Base-by-base conservation (phyloP, 2,329 filamentous ascomycete species). In the Sarocladiaceae sp. region DNA sequence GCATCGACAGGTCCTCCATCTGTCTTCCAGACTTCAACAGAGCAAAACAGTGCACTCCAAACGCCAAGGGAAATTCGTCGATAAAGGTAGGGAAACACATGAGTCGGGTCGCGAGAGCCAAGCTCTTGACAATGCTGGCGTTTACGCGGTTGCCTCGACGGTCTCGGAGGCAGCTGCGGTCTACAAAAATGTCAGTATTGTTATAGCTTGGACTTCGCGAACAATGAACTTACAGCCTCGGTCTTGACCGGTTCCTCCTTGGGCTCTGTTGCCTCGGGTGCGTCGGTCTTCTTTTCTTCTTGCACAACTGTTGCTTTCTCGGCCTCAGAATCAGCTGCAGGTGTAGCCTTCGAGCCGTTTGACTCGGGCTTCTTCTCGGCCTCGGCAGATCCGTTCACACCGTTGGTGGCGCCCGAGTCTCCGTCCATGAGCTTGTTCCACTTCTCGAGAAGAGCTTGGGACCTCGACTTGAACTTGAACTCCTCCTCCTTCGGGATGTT, bases 401-500 rank as follows among this genome's bases (percentile, higher is more conserved):
- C 75, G 55, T 79, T 78, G 7, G 73, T 64, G 13, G 57, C 64
- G 10, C 68, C 69, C 26, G 72, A 69, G 44, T 87, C 86, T 15
- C 72, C 74, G 29, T 82, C 81, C n/a, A 97, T 77, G 31, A 90
- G 79, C 67, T 88, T 87, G 68, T 88, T 95, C 94, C 94, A 99
- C 69, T 87, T 88, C 58, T 86, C 84, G n/a, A 97, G 76, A 46
- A 99, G 78, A 5, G 80, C 77, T 58, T 88, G 80, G 31, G 90
- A 92, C 50, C 94, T 87, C 58, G 84, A 76, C 74, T 94, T 95
- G 81, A 99, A 97, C 52, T 88, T 75, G 69, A 87, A 95, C 59
- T 96, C 88, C 31, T 92, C 88, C 58, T 99, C 94, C 55, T 86
- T 86, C 4, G 92, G 92, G 59, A 99, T 96, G 3, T 79, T 79